These are phyloP conservation scores for Cercospora berteroae DNA, from an alignment of 2,329 filamentous ascomycete genomes.

Conservation along the genomic window DNA sequence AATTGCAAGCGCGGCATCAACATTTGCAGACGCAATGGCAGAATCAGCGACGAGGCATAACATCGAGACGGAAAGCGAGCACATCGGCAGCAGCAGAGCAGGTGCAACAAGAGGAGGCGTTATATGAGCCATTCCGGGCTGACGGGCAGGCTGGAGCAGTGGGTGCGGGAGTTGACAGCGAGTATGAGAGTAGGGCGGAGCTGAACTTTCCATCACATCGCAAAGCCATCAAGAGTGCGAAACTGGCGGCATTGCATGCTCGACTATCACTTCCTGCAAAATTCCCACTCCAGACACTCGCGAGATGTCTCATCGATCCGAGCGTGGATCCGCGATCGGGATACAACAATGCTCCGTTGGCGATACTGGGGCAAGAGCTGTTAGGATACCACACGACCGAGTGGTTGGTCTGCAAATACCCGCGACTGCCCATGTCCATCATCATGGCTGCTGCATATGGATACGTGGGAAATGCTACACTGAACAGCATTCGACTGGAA, in stretches of 20 bases:
- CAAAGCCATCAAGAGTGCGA: slow-evolving; percentile 68
- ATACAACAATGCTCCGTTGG: slow-evolving; percentile 87
- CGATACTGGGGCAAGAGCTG: slow-evolving; percentile 76
- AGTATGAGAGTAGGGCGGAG: neutral
- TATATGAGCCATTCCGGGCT: slow-evolving; percentile 1
- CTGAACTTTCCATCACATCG: slow-evolving; percentile 33
- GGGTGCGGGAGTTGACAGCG: slow-evolving; percentile 27
- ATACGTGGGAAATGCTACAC: slow-evolving; percentile 72
- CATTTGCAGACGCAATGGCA: slow-evolving; percentile 24
- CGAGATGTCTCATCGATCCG: slow-evolving; percentile 77
- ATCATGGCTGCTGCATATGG: slow-evolving; percentile 82
- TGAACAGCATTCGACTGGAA: slow-evolving; percentile 71
- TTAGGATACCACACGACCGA: slow-evolving; percentile 88
- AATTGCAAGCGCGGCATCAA: slow-evolving; percentile 24
- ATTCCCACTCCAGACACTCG: slow-evolving; percentile 81
- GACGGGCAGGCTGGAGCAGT: slow-evolving; percentile 29
- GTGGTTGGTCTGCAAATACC: slow-evolving; percentile 82
- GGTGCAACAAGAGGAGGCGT: slow-evolving; percentile 12
- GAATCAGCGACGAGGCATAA: slow-evolving; percentile 12
- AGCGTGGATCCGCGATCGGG: slow-evolving; percentile 75
- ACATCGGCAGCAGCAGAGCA: slow-evolving; percentile 30
- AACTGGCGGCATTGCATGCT: slow-evolving; percentile 88
- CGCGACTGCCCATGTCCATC: slow-evolving; percentile 84
- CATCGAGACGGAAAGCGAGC: slow-evolving; percentile 22
- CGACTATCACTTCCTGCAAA: slow-evolving; percentile 78